Conservation (phyloP, 305 asterid genomes). For the Solanum hybrid region DNA sequence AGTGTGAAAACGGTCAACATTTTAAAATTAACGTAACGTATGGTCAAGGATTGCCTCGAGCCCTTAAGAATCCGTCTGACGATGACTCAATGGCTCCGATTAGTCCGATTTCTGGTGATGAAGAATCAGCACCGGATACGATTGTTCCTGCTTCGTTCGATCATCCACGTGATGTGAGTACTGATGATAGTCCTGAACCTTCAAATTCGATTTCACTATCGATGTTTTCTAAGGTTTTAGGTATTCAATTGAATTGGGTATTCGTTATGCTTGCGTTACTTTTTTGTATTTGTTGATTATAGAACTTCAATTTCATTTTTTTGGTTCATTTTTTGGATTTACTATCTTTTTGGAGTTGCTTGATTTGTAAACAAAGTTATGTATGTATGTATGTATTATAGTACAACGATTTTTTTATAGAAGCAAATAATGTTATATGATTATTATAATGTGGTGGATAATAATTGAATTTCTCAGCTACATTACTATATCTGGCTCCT, state of each 20-base stretch:
- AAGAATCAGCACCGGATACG: slow-evolving; percentile 59
- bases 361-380: neutral
- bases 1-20: slow-evolving; percentile 56
- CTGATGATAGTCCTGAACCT: slow-evolving; percentile 28
- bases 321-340: neutral
- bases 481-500: neutral
- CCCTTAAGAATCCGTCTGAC: slow-evolving; percentile 28
- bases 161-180: slow-evolving; percentile 42
- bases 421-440: neutral
- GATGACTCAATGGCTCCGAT: slow-evolving; percentile 36
- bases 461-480: neutral
- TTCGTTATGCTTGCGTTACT: slow-evolving; percentile 22
- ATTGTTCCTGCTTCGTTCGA: slow-evolving; percentile 63
- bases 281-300: slow-evolving; percentile 9
- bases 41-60: slow-evolving; percentile 65
- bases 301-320: neutral
- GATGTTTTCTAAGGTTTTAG: slow-evolving; percentile 12
- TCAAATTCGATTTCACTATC: slow-evolving; percentile 30
- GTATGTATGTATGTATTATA: neutral
- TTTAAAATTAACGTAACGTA: slow-evolving; percentile 46
- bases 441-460: neutral
- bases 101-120: slow-evolving; percentile 44
- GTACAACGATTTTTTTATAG: neutral
- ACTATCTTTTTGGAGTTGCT: neutral
- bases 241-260: slow-evolving; percentile 19